Evolutionary conservation across 768 basidiomycete species (phyloP), one percentile per base, ranked within the genome.

Genomic region (Mycena albidolilacea): DNA sequence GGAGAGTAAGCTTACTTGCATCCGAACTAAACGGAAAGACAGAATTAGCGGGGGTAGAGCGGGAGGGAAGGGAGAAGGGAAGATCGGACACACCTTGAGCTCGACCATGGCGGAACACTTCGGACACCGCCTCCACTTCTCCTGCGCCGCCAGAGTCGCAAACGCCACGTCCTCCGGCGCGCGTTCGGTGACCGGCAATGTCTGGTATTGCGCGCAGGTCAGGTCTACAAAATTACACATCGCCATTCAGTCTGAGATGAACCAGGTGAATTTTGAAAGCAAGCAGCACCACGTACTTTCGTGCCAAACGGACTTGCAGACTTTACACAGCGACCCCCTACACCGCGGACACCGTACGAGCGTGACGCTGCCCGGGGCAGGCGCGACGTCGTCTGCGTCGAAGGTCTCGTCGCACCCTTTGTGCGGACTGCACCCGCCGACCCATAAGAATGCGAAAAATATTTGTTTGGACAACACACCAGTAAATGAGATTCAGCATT

Each of bases 81-180:
- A 46, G 30, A 74, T 30, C 30, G 30, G 21, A 46, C 79, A 58
- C 68, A 83, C 83, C 84, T 84, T 67, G 77, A 78, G 59, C 58
- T 78, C 77, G 12, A 78, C 77, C 75, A 78, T 78, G 0, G 77
- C 76, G 5, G 64, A 71, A 38, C 77, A 78, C 75, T 78, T 78
- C 30, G 77, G 77, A 59, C 77, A 78, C 37, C 71, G 59, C 48
- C 75, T 65, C 77, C 77, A 78, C 23, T 75, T 76, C 72, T 78
- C 75, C 60, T 71, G 71, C 60, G 55, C 68, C 39, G 77, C 77
- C 50, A 78, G 69, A 70, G 71, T 74, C 10, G 70, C 70, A 44
- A 78, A 76, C 35, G 71, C 73, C 48, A 76, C 61, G 67, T 78
- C 77, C 43, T 78, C 77, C 0, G 77, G 77, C 0, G 65, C 63